Base-by-base conservation (phyloP, 2,329 filamentous ascomycete species). In the Penicillium fuscoglaucum region DNA sequence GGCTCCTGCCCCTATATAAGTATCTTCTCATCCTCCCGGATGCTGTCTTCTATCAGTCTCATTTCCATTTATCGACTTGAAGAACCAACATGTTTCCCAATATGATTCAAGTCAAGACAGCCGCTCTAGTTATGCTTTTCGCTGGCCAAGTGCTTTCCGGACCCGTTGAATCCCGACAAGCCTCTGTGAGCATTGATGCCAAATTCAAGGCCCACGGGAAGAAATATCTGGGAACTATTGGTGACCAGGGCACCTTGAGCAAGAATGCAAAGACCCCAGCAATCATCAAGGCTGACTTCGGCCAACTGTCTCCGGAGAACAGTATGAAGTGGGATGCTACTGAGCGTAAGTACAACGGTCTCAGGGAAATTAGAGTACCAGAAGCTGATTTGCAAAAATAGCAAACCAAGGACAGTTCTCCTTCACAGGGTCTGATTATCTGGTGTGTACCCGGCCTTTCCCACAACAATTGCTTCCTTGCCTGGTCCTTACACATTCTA, bases 281-380 rank as follows among this genome's bases (percentile, higher is more conserved):
- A 63, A 80, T 81, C 59, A 79, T 83, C 61, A 57, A 57, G n/a
- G 64, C 84, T 83, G 83, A 88, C 67, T 89, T 89, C 65, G 87
- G 87, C 40, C 81, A 85, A 70, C 76, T 88, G 35, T 87, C 86
- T 0, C 84, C 85, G 0, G 84, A 83, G 59, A 89, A 90, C 69
- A 81, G 81, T 6, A 83, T 87, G 74, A 84, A 85, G 78, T 90
- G 85, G 86, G 79, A 86, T 60, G 78, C 80, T 59, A 86, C 80
- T 40, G 85, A 90, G 77, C 83, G 69, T 70, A 21, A 49, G 68
- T 65, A 26, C 8, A 24, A 26, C 15, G 3, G 2, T 43, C 3
- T 40, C 5, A 26, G 2, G 2, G 3, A 24, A 21, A n/a, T 6
- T 24, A 15, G 3, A 24, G 17, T 13, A 41, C 2, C 3, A 24